Conservation (phyloP, 352 stramenopile genomes). For the Globisporangium cylindrosporum region DNA sequence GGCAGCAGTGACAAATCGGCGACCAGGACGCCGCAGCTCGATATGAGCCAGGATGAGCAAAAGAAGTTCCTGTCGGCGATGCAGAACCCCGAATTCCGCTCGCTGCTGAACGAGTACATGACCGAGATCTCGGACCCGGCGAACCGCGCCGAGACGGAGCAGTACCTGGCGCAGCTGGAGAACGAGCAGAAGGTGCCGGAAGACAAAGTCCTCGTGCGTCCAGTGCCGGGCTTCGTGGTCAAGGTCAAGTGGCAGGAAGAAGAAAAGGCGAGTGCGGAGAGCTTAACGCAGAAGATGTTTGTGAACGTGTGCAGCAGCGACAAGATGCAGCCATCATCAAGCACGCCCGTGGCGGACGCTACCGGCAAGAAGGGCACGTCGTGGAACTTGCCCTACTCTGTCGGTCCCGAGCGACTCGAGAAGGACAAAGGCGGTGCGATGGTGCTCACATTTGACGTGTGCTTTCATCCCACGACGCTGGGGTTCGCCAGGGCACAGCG, state of each 20-base stretch:
- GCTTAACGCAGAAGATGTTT: slow-evolving; percentile 81
- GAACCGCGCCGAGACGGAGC: slow-evolving; percentile 88
- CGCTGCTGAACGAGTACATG: slow-evolving; percentile 93
- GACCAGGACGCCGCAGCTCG: slow-evolving; percentile 15
- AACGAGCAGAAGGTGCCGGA: slow-evolving; percentile 82
- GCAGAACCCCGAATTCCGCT: slow-evolving; percentile 88
- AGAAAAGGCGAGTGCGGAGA: neutral
- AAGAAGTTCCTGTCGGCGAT: slow-evolving; percentile 89
- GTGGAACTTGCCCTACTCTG: slow-evolving; percentile 90
- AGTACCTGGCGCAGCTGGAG: slow-evolving; percentile 89
- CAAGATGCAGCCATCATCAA: slow-evolving; percentile 78
- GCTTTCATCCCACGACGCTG: slow-evolving; percentile 88
- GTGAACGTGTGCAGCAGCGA: slow-evolving; percentile 91
- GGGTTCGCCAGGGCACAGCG: slow-evolving; percentile 47
- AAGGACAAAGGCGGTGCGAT: slow-evolving; percentile 73
- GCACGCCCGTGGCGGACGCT: slow-evolving; percentile 29
- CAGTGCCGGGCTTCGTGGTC: slow-evolving; percentile 87
- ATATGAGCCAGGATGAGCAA: slow-evolving; percentile 63
- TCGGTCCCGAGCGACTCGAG: slow-evolving; percentile 90
- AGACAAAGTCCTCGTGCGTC: slow-evolving; percentile 86
- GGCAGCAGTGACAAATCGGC: neutral
- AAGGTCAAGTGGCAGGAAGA: slow-evolving; percentile 72
- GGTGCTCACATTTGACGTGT: slow-evolving; percentile 89
- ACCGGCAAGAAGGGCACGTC: slow-evolving; percentile 37
- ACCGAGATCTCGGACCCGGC: slow-evolving; percentile 90